phyloP scores from a whole-genome alignment of 1,284 basidiomycete species.

The Athelia psychrophila region DNA sequence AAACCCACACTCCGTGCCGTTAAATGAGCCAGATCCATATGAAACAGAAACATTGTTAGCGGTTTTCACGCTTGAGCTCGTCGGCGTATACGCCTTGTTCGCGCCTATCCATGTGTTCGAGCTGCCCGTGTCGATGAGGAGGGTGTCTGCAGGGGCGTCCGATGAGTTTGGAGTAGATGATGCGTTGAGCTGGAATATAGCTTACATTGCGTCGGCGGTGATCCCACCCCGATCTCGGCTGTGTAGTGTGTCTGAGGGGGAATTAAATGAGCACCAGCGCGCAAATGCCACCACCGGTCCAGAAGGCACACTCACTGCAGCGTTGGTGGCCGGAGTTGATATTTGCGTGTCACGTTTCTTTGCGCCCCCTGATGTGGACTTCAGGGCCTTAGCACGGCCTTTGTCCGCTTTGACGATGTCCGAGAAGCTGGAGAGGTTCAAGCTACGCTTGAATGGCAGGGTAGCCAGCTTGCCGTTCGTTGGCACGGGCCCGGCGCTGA shows the following conservation, averaged over 20 bases:
- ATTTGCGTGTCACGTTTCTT: no score
- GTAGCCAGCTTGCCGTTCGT: not conserved
- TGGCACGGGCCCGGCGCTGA: not conserved
- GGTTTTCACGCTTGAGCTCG: not conserved
- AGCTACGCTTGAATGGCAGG: not conserved
- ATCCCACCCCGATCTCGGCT: not conserved
- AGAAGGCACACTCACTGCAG: not conserved
- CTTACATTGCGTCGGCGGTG: not conserved
- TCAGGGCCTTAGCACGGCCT: not conserved
- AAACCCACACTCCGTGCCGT: not conserved
- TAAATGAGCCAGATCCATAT: not conserved
- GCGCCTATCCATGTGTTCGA: conserved; percentile 3
- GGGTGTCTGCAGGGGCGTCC: not conserved
- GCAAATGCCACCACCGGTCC: not conserved
- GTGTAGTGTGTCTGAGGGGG: not conserved
- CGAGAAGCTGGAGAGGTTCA: not conserved
- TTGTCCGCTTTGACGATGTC: not conserved
- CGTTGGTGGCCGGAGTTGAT: not conserved
- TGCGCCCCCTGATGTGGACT: no score
- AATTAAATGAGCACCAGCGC: not conserved
- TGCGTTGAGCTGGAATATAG: not conserved
- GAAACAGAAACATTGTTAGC: not conserved
- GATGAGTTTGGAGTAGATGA: not conserved
- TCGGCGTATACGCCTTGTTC: not conserved
- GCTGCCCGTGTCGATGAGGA: conserved; percentile 1